Evolutionary conservation across 345 rosid genomes (phyloP).

Genomic region (Eucalyptus tenuipes): DNA sequence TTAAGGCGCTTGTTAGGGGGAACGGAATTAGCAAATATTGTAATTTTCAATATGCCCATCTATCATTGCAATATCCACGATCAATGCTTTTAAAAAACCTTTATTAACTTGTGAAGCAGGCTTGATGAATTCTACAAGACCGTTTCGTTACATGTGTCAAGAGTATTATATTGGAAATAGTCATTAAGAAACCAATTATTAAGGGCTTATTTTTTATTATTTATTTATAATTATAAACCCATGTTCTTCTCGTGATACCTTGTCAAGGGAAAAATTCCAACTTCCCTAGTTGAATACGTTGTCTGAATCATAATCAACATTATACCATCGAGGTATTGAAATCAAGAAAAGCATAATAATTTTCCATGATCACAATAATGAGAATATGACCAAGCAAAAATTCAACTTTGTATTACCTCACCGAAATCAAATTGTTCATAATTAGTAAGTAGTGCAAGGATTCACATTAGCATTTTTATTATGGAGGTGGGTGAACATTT

Average conservation of each 20-base stretch:
- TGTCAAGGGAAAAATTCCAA: not conserved
- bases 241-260: not conserved
- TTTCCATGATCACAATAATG: not conserved
- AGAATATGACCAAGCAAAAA: not conserved
- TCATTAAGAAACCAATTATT: not conserved
- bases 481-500: not conserved
- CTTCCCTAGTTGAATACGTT: not conserved
- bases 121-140: fast-evolving
- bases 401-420: not conserved
- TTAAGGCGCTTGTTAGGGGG: fast-evolving
- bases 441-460: not conserved
- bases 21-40: not conserved
- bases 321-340: not conserved
- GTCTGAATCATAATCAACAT: not conserved
- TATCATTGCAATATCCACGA: fast-evolving
- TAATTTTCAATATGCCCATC: not conserved
- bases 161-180: not conserved
- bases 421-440: not conserved
- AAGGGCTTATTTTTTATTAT: not conserved
- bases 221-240: not conserved
- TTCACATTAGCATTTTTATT: not conserved
- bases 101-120: not conserved
- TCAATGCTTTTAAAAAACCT: not conserved
- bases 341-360: not conserved
- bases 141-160: not conserved